These are phyloP conservation scores for Zelopaecilomyces penicillatus DNA, from an alignment of 2,329 filamentous ascomycete genomes.

Conservation along the genomic window DNA sequence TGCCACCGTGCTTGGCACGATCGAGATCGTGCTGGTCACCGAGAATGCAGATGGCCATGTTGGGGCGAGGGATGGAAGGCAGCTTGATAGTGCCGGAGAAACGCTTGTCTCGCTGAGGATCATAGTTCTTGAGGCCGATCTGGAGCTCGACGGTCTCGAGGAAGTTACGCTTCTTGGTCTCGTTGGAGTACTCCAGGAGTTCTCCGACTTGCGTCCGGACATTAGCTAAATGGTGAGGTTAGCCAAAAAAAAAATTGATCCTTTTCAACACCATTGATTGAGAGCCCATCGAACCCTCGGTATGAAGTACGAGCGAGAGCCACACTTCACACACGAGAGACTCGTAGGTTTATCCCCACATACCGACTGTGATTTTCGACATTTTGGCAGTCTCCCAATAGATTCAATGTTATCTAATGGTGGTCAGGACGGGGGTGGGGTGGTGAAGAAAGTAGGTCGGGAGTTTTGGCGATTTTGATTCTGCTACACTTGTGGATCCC, in stretches of 20 bases:
- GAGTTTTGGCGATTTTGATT: constrained; percentile 14
- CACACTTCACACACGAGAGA: no score
- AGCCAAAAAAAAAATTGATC: constrained; percentile 16
- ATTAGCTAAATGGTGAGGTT: constrained; percentile 51
- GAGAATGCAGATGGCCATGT: constrained; percentile 76
- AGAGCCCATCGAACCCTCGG: not conserved
- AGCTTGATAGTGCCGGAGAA: constrained; percentile 99
- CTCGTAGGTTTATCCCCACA: constrained; percentile 11
- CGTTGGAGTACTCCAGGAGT: constrained; percentile 85
- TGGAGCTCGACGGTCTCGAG: constrained; percentile 86
- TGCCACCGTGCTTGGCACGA: constrained; percentile 97
- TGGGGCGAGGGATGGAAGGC: constrained; percentile 80
- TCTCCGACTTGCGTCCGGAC: constrained; percentile 90
- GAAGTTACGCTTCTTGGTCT: constrained; percentile 98
- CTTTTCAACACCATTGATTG: not conserved
- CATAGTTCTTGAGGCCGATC: constrained; percentile 97
- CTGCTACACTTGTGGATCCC: constrained; percentile 19
- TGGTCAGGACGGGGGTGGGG: constrained; percentile 39
- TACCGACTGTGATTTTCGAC: constrained; percentile 79
- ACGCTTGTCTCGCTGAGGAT: constrained; percentile 99
- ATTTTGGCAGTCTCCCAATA: constrained; percentile 85
- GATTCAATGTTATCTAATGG: constrained; percentile 60
- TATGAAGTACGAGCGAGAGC: no score
- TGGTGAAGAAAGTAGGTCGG: constrained; percentile 11
- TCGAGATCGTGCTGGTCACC: constrained; percentile 93